Evolutionary conservation across 345 rosid species (phyloP).

Genomic region (Kandelia obovata): DNA sequence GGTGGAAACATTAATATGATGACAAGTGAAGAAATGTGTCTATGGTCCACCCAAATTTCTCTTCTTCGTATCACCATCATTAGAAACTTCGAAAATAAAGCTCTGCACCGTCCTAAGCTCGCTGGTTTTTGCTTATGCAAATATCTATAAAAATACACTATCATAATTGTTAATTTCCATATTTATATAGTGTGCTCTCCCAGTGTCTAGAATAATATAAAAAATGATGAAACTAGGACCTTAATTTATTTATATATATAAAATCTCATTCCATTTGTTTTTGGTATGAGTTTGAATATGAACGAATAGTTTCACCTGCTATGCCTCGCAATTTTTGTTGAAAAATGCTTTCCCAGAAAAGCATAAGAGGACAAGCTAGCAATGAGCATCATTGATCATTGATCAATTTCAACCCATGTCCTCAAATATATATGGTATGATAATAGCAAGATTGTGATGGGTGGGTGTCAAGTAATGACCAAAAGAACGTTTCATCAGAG

Average conservation of each 20-base stretch:
- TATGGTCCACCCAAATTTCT: conserved; percentile 1
- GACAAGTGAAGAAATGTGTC: conserved; percentile 7
- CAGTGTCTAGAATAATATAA: too few species aligned
- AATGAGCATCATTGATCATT: background rate
- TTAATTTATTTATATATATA: too few species aligned
- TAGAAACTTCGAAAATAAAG: conserved; percentile 15
- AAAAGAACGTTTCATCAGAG: conserved; percentile 37
- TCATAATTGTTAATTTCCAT: too few species aligned
- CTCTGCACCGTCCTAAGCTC: background rate
- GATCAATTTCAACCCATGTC: conserved; percentile 14
- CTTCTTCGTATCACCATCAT: conserved; percentile 25
- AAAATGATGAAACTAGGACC: too few species aligned
- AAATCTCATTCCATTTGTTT: background rate
- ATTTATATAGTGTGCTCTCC: too few species aligned
- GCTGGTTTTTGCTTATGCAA: too few species aligned
- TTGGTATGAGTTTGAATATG: background rate
- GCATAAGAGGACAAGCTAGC: conserved; percentile 21
- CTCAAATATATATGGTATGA: conserved; percentile 14
- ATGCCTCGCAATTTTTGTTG: background rate
- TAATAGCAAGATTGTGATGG: background rate
- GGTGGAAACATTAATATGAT: conserved; percentile 22
- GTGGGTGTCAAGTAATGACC: conserved; percentile 27
- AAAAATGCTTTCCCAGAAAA: conserved; percentile 4
- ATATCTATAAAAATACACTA: too few species aligned
- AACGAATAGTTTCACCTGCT: background rate